Conservation (phyloP, 257 asterid genomes). For the Anisodus tanguticus region DNA sequence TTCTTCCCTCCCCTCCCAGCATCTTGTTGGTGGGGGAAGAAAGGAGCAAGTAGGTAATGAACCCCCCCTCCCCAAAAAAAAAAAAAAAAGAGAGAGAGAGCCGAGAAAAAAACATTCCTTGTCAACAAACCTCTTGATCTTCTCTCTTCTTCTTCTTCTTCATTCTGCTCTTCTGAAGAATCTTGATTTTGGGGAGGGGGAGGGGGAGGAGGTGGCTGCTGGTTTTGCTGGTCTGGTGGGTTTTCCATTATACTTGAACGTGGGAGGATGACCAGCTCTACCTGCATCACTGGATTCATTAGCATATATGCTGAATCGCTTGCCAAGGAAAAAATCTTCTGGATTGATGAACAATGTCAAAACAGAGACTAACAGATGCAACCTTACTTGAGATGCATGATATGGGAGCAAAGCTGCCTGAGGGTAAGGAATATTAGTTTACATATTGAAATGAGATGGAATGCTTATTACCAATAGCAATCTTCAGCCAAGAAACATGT, state of each 20-base stretch:
- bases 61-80: not conserved
- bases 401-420: not conserved
- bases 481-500: slow-evolving; percentile 20
- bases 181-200: slow-evolving; percentile 83
- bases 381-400: slow-evolving; percentile 14
- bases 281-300: slow-evolving; percentile 50
- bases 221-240: slow-evolving; percentile 70
- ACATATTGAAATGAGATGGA: slow-evolving; percentile 8
- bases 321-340: slow-evolving; percentile 22
- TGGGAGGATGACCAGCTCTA: slow-evolving; percentile 83
- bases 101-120: not conserved
- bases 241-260: slow-evolving; percentile 70
- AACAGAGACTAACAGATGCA: slow-evolving; percentile 19
- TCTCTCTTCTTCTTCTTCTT: slow-evolving; percentile 51
- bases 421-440: not conserved
- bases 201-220: slow-evolving; percentile 77
- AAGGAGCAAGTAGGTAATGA: not conserved
- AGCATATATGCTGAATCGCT: slow-evolving; percentile 20
- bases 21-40: slow-evolving; percentile 11
- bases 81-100: not conserved
- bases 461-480: slow-evolving; percentile 18
- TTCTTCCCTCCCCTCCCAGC: not conserved
- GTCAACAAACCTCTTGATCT: slow-evolving; percentile 61
- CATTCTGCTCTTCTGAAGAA: slow-evolving; percentile 73
- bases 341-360: slow-evolving; percentile 13